Evolutionary conservation across 352 stramenopile species (phyloP).

Genomic region (Pythium coloratum): DNA sequence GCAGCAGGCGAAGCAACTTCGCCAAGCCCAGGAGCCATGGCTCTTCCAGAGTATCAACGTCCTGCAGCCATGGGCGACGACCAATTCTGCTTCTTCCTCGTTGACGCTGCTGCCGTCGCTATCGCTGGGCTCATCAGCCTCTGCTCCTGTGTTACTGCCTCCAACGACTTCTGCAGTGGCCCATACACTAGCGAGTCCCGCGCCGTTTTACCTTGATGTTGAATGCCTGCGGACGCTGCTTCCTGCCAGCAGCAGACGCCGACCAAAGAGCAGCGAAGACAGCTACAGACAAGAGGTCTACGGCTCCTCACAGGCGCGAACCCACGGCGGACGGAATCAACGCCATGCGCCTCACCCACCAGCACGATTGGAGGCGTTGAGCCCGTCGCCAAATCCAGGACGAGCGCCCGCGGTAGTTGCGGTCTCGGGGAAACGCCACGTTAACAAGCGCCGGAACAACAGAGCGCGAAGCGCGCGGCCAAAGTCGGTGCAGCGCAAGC

Average conservation of each 20-base stretch:
- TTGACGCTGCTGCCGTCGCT: slow-evolving; percentile 4
- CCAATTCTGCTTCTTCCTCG: neutral
- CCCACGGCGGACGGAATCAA: slow-evolving; percentile 17
- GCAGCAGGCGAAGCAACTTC: slow-evolving; percentile 26
- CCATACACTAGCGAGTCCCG: slow-evolving; percentile 10
- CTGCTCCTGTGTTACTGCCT: neutral
- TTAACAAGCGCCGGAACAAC: slow-evolving; percentile 1
- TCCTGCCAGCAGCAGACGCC: slow-evolving; percentile 25
- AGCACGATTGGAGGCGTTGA: slow-evolving; percentile 46
- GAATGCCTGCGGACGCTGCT: slow-evolving; percentile 64
- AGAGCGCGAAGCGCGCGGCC: slow-evolving; percentile 16
- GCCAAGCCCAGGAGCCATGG: slow-evolving; percentile 54
- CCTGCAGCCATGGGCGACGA: slow-evolving; percentile 20
- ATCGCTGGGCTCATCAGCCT: neutral
- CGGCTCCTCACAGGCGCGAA: slow-evolving; percentile 19
- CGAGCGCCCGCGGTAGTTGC: neutral
- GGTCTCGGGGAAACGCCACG: neutral
- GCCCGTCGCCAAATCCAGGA: slow-evolving; percentile 3
- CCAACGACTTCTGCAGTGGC: neutral
- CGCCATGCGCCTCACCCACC: slow-evolving; percentile 19
- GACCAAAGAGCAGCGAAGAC: slow-evolving; percentile 21
- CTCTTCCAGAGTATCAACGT: slow-evolving; percentile 68
- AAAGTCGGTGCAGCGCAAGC: slow-evolving; percentile 37
- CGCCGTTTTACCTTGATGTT: slow-evolving; percentile 70
- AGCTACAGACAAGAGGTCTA: slow-evolving; percentile 14